These are phyloP conservation scores for Lactifluus rugatus DNA, from an alignment of 768 basidiomycete species.

Conservation along the genomic window DNA sequence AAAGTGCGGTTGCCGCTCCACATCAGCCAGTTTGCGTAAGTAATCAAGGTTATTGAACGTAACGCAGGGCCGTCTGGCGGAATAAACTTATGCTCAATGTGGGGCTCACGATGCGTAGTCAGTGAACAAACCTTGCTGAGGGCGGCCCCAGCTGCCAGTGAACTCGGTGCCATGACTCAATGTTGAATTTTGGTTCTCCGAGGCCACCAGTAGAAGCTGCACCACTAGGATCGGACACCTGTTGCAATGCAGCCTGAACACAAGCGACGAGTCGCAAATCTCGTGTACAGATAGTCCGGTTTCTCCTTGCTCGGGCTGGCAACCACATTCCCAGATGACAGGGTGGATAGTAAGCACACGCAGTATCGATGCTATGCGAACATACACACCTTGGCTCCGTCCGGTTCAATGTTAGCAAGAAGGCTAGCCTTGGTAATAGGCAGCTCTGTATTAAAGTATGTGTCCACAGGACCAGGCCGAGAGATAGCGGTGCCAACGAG, in stretches of 20 bases:
- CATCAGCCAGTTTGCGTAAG: slow-evolving; percentile 61
- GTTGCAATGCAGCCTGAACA: slow-evolving; percentile 54
- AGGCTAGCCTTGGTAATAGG: slow-evolving; percentile 55
- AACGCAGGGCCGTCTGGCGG: slow-evolving; percentile 65
- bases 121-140: slow-evolving; percentile 44
- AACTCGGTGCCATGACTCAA: slow-evolving; percentile 50
- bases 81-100: background rate
- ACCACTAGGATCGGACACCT: slow-evolving; percentile 62
- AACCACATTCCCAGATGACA: slow-evolving; percentile 32
- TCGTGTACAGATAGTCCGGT: slow-evolving; percentile 62
- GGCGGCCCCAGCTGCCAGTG: slow-evolving; percentile 37
- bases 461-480: slow-evolving; percentile 28
- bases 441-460: slow-evolving; percentile 43
- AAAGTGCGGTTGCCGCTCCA: slow-evolving; percentile 40
- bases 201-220: slow-evolving; percentile 57
- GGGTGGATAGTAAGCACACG: background rate
- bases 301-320: slow-evolving; percentile 31
- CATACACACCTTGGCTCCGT: slow-evolving; percentile 36
- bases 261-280: slow-evolving; percentile 67
- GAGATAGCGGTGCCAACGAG: slow-evolving; percentile 21
- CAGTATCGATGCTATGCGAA: background rate
- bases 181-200: slow-evolving; percentile 73
- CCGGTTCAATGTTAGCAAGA: slow-evolving; percentile 62
- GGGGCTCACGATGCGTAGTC: background rate
- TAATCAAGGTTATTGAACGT: slow-evolving; percentile 57